A percentile compares a stretch with the other conserved stretches of the same genome.
phyloP scores from a whole-genome alignment of 225 moss, liverwort and hornwort genomes.

The Physcomitrellopsis africana region DNA sequence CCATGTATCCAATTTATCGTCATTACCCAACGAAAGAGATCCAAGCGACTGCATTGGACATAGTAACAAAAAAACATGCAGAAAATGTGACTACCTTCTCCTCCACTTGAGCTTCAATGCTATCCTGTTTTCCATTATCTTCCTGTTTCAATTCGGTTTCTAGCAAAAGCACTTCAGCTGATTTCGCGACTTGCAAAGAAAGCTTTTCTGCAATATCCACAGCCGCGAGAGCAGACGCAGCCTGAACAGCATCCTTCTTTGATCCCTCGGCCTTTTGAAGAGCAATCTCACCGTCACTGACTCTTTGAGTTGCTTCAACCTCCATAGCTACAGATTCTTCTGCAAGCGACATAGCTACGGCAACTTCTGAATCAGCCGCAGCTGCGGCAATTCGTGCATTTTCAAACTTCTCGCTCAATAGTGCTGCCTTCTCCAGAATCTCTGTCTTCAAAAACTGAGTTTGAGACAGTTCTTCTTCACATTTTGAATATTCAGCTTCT shows the following conservation, averaged over 20 bases:
- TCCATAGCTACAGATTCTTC: conserved; percentile 87
- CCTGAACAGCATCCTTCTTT: conserved; percentile 61
- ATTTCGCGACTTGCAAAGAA: conserved; percentile 60
- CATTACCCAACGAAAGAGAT: not conserved
- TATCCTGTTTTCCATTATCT: conserved; percentile 37
- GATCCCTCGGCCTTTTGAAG: conserved; percentile 82
- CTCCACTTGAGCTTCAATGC: conserved; percentile 46
- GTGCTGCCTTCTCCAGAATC: conserved; percentile 50
- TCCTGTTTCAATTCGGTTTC: conserved; percentile 59
- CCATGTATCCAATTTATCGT: not conserved
- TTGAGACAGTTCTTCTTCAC: conserved; percentile 53
- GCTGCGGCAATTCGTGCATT: conserved; percentile 53
- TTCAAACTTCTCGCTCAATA: conserved; percentile 46
- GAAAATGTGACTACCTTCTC: conserved; percentile 50
- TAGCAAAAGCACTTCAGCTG: conserved; percentile 51
- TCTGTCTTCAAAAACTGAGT: conserved; percentile 52
- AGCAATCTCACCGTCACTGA: conserved; percentile 82
- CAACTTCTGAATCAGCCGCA: conserved; percentile 77
- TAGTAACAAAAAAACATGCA: not conserved
- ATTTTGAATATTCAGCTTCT: conserved; percentile 38
- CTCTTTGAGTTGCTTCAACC: conserved; percentile 86
- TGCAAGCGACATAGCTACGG: conserved; percentile 81
- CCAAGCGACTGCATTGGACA: not conserved
- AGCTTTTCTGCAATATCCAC: conserved; percentile 63
- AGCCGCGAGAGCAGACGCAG: conserved; percentile 70